Conservation (phyloP, 2,329 filamentous ascomycete genomes). For the Aspergillus jensenii region DNA sequence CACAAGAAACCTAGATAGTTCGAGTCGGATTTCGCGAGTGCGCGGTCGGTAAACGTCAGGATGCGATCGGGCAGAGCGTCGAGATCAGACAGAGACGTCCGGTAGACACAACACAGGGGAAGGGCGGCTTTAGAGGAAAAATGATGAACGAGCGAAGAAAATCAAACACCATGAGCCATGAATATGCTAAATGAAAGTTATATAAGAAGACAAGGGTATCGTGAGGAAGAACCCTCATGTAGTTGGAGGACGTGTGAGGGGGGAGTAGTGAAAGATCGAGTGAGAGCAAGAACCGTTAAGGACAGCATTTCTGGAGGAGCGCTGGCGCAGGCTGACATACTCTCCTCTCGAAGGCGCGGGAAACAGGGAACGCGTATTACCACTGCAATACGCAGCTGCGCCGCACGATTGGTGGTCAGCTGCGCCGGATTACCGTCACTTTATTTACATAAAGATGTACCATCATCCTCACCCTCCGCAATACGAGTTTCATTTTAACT, state of each 20-base stretch:
- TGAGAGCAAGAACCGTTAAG: constrained; percentile 9
- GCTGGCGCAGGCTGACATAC: constrained; percentile 10
- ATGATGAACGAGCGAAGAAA: constrained; percentile 19
- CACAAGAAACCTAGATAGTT: constrained; percentile 2
- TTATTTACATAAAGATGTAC: neutral
- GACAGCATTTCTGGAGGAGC: constrained; percentile 13
- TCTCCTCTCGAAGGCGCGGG: constrained; percentile 12
- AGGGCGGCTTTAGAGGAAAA: constrained; percentile 10
- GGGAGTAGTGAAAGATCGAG: constrained; percentile 6
- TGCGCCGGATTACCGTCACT: neutral
- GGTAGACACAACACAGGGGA: constrained; percentile 13
- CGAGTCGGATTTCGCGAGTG: constrained; percentile 3
- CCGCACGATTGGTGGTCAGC: constrained; percentile 6
- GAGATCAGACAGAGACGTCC: neutral
- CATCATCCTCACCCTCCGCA: neutral
- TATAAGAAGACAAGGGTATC: constrained; percentile 10
- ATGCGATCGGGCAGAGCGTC: neutral
- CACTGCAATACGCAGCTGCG: constrained; percentile 5
- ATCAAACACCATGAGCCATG: constrained; percentile 18
- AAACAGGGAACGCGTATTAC: constrained; percentile 14
- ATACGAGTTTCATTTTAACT: neutral
- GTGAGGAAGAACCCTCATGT: constrained; percentile 8
- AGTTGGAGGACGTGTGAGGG: constrained; percentile 13
- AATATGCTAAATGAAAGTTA: constrained; percentile 18
- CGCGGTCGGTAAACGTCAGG: neutral